These are phyloP conservation scores for Diplodia scrobiculata DNA, from an alignment of 2,329 filamentous ascomycete species.

Conservation along the genomic window DNA sequence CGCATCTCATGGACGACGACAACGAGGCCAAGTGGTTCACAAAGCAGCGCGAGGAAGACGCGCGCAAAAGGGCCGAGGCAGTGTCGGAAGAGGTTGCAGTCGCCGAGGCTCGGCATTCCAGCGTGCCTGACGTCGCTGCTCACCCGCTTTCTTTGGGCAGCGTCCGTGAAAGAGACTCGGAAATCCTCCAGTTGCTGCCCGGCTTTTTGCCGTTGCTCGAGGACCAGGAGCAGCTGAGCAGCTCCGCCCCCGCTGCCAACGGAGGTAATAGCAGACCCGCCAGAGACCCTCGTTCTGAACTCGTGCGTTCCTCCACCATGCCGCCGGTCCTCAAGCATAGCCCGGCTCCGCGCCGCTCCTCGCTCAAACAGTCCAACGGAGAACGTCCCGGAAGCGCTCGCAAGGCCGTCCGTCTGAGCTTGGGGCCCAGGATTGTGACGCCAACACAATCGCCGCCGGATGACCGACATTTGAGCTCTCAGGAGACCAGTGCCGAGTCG, in stretches of 20 bases:
- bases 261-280: background rate
- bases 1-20: slow-evolving; percentile 14
- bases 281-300: slow-evolving; percentile 20
- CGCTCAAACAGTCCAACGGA: slow-evolving; percentile 27
- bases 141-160: background rate
- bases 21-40: slow-evolving; percentile 21
- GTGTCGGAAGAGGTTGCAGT: slow-evolving; percentile 27
- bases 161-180: slow-evolving; percentile 27
- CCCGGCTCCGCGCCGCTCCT: slow-evolving; percentile 23
- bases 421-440: slow-evolving; percentile 25
- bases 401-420: slow-evolving; percentile 27
- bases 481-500: background rate
- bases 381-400: slow-evolving; percentile 26
- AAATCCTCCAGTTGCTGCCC: slow-evolving; percentile 27
- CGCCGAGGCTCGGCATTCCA: background rate
- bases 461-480: slow-evolving; percentile 10
- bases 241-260: slow-evolving; percentile 27
- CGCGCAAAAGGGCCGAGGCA: slow-evolving; percentile 21
- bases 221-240: slow-evolving; percentile 23
- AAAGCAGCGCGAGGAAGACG: slow-evolving; percentile 26
- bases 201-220: slow-evolving; percentile 29
- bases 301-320: slow-evolving; percentile 24
- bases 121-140: background rate
- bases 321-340: slow-evolving; percentile 17
- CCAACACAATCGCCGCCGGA: slow-evolving; percentile 28